phyloP scores from a whole-genome alignment of 2,329 filamentous ascomycete genomes.

The Rhinocladiella mackenziei region DNA sequence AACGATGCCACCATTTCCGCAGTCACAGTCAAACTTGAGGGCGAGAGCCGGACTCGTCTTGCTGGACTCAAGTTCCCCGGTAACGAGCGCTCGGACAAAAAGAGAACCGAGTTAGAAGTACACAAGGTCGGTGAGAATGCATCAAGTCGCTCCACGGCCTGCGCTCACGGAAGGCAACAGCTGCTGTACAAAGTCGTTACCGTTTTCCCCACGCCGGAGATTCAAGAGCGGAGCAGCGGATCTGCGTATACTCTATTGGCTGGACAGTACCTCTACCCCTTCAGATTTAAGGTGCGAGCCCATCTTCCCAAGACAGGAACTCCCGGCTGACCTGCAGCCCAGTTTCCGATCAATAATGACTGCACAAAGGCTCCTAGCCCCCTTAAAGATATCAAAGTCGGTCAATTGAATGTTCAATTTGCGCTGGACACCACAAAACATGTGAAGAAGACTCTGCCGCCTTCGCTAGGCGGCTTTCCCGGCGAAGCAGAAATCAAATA shows the following conservation, averaged over 20 bases:
- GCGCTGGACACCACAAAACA: slow-evolving; percentile 53
- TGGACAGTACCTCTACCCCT: slow-evolving; percentile 48
- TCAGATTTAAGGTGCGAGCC: slow-evolving; percentile 45
- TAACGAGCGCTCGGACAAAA: slow-evolving; percentile 45
- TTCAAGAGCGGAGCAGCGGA: slow-evolving; percentile 35
- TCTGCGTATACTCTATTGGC: slow-evolving; percentile 44
- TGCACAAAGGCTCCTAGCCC: slow-evolving; percentile 44
- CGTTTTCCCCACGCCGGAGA: slow-evolving; percentile 44
- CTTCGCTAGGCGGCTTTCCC: slow-evolving; percentile 80
- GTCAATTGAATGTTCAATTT: slow-evolving; percentile 44
- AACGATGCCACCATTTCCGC: slow-evolving; percentile 43
- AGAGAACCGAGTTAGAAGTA: slow-evolving; percentile 46
- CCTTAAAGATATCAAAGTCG: slow-evolving; percentile 45
- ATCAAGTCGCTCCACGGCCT: slow-evolving; percentile 1
- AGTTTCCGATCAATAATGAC: slow-evolving; percentile 51
- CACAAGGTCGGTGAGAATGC: slow-evolving; percentile 42
- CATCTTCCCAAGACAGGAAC: background rate
- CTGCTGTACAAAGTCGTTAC: slow-evolving; percentile 47
- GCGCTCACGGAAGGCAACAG: slow-evolving; percentile 30
- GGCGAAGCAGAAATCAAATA: slow-evolving; percentile 87
- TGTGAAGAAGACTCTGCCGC: slow-evolving; percentile 80
- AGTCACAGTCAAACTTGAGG: slow-evolving; percentile 49
- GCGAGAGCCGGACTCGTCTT: slow-evolving; percentile 46
- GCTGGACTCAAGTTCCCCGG: slow-evolving; percentile 39
- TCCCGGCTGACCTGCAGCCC: slow-evolving; percentile 5